A percentile compares a stretch with the other conserved stretches of the same genome.
phyloP scores from a whole-genome alignment of 2,329 filamentous ascomycete genomes.

The Coniochaeta ligniaria region DNA sequence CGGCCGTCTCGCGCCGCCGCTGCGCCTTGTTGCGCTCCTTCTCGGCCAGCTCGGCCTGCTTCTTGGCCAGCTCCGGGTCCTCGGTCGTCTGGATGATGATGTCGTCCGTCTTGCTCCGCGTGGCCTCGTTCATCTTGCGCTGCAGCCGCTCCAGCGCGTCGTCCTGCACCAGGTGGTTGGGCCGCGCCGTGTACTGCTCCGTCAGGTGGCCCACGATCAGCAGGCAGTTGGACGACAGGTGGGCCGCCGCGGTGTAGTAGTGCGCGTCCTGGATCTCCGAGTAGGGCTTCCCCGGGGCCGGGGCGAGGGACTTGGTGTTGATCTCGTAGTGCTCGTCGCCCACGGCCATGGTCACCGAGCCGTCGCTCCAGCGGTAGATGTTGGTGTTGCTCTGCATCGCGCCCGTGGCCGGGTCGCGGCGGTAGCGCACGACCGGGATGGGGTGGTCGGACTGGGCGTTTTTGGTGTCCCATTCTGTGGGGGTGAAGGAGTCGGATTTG shows the following conservation, averaged over 20 bases:
- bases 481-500: conserved; percentile 57
- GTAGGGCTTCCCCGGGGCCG: conserved; percentile 52
- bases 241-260: conserved; percentile 68
- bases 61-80: conserved; percentile 70
- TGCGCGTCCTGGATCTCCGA: conserved; percentile 63
- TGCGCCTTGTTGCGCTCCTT: conserved; percentile 64
- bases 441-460: conserved; percentile 49
- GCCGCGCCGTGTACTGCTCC: conserved; percentile 62
- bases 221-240: conserved; percentile 59
- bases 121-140: conserved; percentile 57
- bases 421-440: conserved; percentile 62
- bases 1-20: conserved; percentile 60
- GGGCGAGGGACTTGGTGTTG: conserved; percentile 61
- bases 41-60: conserved; percentile 65
- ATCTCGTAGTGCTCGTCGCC: conserved; percentile 72
- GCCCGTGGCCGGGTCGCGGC: conserved; percentile 57
- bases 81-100: conserved; percentile 64
- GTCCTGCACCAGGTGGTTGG: conserved; percentile 61
- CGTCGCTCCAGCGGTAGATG: conserved; percentile 72
- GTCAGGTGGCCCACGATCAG: conserved; percentile 71
- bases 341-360: conserved; percentile 67
- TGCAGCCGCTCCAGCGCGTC: conserved; percentile 64
- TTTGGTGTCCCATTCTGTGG: conserved; percentile 45
- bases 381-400: conserved; percentile 68
- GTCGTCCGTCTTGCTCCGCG: conserved; percentile 47